Percentiles rank a stretch among this genome's conserved stretches.
These are phyloP conservation scores for Triglochin maritima DNA, from an alignment of 106 monocot species.

Conservation along the genomic window DNA sequence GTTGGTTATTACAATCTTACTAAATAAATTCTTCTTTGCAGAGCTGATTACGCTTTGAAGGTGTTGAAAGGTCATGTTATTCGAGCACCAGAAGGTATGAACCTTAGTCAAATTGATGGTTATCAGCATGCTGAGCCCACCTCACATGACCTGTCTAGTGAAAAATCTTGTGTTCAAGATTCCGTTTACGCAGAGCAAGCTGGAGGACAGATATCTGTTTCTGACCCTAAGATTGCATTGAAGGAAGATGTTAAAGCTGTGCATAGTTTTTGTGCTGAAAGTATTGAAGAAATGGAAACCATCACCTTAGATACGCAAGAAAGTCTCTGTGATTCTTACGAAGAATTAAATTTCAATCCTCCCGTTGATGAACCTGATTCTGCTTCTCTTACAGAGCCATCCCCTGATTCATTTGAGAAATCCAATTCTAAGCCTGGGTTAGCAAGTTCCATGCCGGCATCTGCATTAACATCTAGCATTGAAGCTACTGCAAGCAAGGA, in stretches of 20 bases:
- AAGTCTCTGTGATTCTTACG: slow-evolving; percentile 25
- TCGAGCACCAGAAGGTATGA: slow-evolving; percentile 39
- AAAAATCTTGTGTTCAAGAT: slow-evolving; percentile 19
- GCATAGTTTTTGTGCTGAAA: slow-evolving; percentile 22
- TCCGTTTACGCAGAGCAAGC: slow-evolving; percentile 17
- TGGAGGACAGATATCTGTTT: slow-evolving; percentile 7
- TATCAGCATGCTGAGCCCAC: slow-evolving; percentile 38
- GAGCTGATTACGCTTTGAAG: slow-evolving; percentile 73
- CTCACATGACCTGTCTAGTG: slow-evolving; percentile 47
- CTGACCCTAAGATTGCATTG: slow-evolving; percentile 10
- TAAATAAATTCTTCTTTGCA: slow-evolving; percentile 8
- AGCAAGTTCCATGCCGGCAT: slow-evolving; percentile 53
- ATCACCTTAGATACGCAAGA: slow-evolving; percentile 21
- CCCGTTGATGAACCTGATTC: slow-evolving; percentile 33
- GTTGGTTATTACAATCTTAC: no score
- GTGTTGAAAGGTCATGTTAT: slow-evolving; percentile 61
- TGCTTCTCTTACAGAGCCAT: slow-evolving; percentile 31
- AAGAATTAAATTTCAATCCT: slow-evolving; percentile 18
- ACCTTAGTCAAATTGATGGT: slow-evolving; percentile 45
- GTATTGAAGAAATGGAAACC: slow-evolving; percentile 7
- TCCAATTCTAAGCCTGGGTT: slow-evolving; percentile 33
- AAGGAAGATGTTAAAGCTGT: slow-evolving; percentile 14
- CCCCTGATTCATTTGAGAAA: slow-evolving; percentile 74
- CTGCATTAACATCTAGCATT: slow-evolving; percentile 70
- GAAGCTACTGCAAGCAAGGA: slow-evolving; percentile 32